Base-by-base conservation (phyloP, 805 yeast genomes). In the Hanseniaspora hatyaiensis region DNA sequence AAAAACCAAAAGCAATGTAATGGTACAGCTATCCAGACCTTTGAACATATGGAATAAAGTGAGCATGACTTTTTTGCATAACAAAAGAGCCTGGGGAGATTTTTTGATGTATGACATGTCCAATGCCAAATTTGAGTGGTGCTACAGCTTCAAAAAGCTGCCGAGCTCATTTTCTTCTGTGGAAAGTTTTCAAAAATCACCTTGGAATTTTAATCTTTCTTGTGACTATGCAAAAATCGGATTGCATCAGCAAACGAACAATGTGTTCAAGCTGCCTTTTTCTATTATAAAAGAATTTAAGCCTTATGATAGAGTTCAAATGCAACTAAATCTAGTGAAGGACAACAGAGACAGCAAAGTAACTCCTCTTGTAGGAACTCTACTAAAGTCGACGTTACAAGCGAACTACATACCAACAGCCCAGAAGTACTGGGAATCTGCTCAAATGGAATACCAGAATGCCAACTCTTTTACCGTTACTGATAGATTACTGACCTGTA, bases 1-100 rank as follows among this genome's bases (percentile, higher is more conserved):
- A 5, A 68, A 78, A 45, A 77, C 79, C 1, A 68, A 72, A 52
- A 69, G 79, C 0, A 72, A 80, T 8, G 74, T 74, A 49, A 51
- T 76, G 58, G 62, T 66, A 55, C 77, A 68, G 63, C 77, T 57
- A 65, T 67, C 72, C 22, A 67, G 69, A 52, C 87, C 76, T 31
- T 60, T 70, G 36, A 71, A 64, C 40, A 67, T 70, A 50, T 64
- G 66, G 58, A 76, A 43, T 18, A 43, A 42, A 19, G 22, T 65
- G 4, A 61, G 68, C 4, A 55, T 62, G 15, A 66, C 72, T 45
- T 44, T 71, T 5, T 40, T 45, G 5, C 51, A 56, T 16, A 46
- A 50, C 4, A 52, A 52, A 23, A 51, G 47, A 32, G 33, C 49
- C 2, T 45, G 49, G 49, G 49, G 49, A 19, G 49, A 45, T 23